phyloP scores from a whole-genome alignment of 2,329 filamentous ascomycete species.

The Ophiostoma sp. region DNA sequence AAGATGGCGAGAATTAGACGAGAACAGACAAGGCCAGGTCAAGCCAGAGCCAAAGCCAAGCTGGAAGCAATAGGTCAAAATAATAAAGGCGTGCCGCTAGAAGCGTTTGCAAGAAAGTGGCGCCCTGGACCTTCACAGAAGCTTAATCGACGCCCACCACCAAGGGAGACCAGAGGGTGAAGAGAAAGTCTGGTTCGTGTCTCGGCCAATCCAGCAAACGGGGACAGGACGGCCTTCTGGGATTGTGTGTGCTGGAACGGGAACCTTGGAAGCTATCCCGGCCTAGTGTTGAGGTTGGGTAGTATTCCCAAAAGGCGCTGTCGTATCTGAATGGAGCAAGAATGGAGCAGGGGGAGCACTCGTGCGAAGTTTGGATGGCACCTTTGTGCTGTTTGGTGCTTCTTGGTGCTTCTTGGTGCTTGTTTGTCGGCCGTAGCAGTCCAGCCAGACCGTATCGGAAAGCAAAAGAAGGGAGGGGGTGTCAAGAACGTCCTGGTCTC shows the following conservation, averaged over 20 bases:
- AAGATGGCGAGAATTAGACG: not conserved
- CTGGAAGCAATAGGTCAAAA: not conserved
- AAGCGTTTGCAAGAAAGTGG: not conserved
- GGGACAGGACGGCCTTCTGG: constrained; percentile 6
- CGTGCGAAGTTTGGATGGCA: constrained; percentile 3
- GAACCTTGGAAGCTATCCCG: constrained; percentile 15
- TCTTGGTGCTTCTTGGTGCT: not conserved
- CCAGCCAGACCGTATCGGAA: not conserved
- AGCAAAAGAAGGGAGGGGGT: not conserved
- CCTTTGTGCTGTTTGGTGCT: not conserved
- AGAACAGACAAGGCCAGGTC: not conserved
- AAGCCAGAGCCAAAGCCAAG: not conserved
- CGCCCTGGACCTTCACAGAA: not conserved
- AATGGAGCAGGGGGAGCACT: not conserved
- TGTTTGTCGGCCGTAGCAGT: constrained; percentile 9
- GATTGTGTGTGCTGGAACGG: constrained; percentile 10
- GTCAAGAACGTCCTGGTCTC: not conserved
- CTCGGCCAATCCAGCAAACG: constrained; percentile 13
- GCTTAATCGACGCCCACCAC: not conserved
- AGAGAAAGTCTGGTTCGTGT: not conserved
- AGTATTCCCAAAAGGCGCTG: constrained; percentile 16
- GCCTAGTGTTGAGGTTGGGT: constrained; percentile 21
- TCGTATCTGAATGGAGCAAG: not conserved
- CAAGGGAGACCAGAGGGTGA: not conserved
- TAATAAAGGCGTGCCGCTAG: not conserved